These are phyloP conservation scores for Pistacia vera DNA, from an alignment of 345 rosid species.

Conservation along the genomic window DNA sequence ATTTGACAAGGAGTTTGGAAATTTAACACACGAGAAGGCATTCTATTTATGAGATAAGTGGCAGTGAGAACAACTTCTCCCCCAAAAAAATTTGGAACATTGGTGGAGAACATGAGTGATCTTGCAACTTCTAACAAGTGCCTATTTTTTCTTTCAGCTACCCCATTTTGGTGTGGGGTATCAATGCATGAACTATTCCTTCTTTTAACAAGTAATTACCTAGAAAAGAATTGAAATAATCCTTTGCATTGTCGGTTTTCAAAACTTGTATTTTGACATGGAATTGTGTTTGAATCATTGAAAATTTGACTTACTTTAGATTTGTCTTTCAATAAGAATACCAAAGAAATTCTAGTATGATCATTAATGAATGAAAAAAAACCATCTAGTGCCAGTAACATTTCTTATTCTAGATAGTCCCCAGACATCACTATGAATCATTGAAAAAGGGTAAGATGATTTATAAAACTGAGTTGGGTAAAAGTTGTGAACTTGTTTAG, in stretches of 20 bases:
- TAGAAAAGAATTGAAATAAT: background rate
- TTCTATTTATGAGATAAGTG: background rate
- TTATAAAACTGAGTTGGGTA: too few species aligned
- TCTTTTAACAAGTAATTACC: background rate
- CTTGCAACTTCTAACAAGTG: background rate
- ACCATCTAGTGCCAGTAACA: background rate
- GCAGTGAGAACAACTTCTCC: background rate
- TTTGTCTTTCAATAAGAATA: background rate
- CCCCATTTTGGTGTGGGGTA: background rate
- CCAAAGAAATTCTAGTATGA: background rate
- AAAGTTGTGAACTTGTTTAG: too few species aligned
- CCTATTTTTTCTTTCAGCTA: background rate
- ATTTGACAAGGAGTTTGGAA: background rate
- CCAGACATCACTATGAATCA: too few species aligned
- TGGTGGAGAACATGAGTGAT: background rate
- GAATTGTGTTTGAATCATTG: background rate
- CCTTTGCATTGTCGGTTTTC: background rate
- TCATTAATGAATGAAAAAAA: background rate
- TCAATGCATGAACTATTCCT: background rate
- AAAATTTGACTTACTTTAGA: background rate
- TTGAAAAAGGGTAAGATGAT: too few species aligned
- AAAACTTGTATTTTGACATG: background rate
- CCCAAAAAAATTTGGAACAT: background rate
- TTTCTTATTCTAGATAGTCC: background rate
- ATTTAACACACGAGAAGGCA: background rate